A percentile compares a stretch with the other conserved stretches of the same genome.
phyloP scores from a whole-genome alignment of 345 rosid genomes.

The Tarenaya hassleriana region DNA sequence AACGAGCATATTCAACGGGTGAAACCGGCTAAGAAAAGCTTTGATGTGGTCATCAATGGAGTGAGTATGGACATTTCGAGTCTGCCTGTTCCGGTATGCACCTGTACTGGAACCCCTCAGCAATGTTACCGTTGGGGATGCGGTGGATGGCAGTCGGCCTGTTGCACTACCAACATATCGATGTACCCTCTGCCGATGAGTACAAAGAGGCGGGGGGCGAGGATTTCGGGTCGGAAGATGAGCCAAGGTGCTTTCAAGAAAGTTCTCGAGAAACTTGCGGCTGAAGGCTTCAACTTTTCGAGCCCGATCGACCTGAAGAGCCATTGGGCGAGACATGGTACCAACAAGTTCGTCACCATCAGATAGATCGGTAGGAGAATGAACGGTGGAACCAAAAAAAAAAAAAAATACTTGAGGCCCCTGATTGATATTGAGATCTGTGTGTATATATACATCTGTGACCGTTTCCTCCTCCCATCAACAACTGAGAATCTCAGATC shows the following conservation, averaged over 20 bases:
- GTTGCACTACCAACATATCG: constrained; percentile 89
- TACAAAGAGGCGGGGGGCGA: constrained; percentile 89
- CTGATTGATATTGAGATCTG: background rate
- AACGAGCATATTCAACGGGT: constrained; percentile 33
- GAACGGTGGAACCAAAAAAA: constrained; percentile 3
- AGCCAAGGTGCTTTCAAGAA: constrained; percentile 97
- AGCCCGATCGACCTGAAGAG: constrained; percentile 86
- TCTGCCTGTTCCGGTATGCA: constrained; percentile 84
- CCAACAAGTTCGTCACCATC: constrained; percentile 97
- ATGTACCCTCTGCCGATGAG: constrained; percentile 95
- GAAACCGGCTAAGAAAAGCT: constrained; percentile 78
- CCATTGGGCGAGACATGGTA: constrained; percentile 99
- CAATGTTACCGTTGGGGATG: constrained; percentile 99
- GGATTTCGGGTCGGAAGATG: constrained; percentile 98
- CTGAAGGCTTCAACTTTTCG: constrained; percentile 79
- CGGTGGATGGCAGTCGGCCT: constrained; percentile 99
- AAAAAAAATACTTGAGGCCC: background rate
- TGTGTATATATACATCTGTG: too few species aligned
- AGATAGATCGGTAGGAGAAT: constrained; percentile 45
- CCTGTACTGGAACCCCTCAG: constrained; percentile 92
- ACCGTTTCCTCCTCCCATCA: too few species aligned
- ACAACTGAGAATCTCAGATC: too few species aligned
- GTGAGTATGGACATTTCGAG: constrained; percentile 80
- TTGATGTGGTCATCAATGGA: constrained; percentile 79
- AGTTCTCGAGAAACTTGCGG: constrained; percentile 89